Evolutionary conservation across 2,329 filamentous ascomycete genomes (phyloP), one percentile per base, ranked within the genome.

Genomic region (Fusarium fujikuroi): DNA sequence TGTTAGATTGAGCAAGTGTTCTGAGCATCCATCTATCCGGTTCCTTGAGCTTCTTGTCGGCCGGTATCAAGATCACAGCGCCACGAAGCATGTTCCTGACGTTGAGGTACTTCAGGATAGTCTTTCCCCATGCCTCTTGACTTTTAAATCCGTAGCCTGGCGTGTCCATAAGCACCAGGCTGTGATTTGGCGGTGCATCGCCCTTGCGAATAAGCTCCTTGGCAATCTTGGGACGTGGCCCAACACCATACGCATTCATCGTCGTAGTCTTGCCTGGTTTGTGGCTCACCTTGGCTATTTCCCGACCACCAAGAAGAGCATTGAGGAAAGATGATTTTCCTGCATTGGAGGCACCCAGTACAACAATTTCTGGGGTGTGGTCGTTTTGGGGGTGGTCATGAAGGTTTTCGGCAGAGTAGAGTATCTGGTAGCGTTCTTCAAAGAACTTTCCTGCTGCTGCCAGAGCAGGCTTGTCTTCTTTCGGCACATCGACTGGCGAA

Each of bases 311-410:
- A 5, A 92, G 89, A 39, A 97, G 87, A 23, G 92, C 92, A 79
- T 97, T 97, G 83, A 97, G 91, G 75, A 97, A 92, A 21, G 93
- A 94, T 4, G 93, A 96, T 81, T 97, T 97, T 78, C 94, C 94
- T 46, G 95, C 94, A 79, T 97, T 97, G 73, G 94, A 95, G 77
- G 95, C 94, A 47, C 94, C 94, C 42, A 97, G 90, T 50, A 97
- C 88, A 79, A 93, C 92, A 57, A 97, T 88, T 73, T 91, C 89
- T 49, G 89, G 89, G 8, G 86, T 81, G 69, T 83, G 83, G 30
- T 84, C 84, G 79, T 90, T 90, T 75, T 84, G 78, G 36, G 83
- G 83, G 66, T 90, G 83, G 76, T 87, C 78, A 60, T 85, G 83
- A 70, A 89, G 85, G 49, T 79, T 75, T 42, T 83, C 83, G 23